Percentiles rank a stretch among this genome's conserved stretches.
Conservation (phyloP, 352 stramenopile species). For the Phytophthora chlamydospora region DNA sequence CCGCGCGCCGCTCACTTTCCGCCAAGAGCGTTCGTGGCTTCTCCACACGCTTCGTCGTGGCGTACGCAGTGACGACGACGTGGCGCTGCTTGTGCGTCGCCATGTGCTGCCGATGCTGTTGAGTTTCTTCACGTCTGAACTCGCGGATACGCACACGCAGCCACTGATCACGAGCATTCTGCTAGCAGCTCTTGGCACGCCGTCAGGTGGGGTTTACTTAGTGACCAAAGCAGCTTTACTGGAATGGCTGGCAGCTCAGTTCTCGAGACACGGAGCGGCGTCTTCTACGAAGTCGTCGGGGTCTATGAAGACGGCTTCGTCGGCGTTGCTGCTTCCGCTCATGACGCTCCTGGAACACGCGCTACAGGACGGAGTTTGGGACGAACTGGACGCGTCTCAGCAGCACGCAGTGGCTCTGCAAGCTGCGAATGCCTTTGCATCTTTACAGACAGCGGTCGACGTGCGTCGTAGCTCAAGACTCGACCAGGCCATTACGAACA, state of each 20-base stretch:
- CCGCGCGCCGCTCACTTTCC: constrained; percentile 67
- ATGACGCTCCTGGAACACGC: constrained; percentile 42
- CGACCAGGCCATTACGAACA: constrained; percentile 19
- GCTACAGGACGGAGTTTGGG: constrained; percentile 26
- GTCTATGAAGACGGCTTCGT: constrained; percentile 23
- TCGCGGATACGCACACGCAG: constrained; percentile 82
- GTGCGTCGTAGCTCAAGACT: constrained; percentile 17
- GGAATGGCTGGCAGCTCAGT: constrained; percentile 60
- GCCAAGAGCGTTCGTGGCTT: constrained; percentile 86
- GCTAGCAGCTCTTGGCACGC: constrained; percentile 48
- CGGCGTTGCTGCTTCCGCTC: constrained; percentile 45
- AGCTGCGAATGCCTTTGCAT: constrained; percentile 49
- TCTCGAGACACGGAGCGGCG: constrained; percentile 34
- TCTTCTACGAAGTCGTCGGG: constrained; percentile 1
- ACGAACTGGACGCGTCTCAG: constrained; percentile 44
- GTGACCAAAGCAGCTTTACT: constrained; percentile 70
- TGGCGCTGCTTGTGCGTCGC: constrained; percentile 71
- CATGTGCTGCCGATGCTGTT: constrained; percentile 84
- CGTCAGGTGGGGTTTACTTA: constrained; percentile 53
- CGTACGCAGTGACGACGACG: constrained; percentile 68
- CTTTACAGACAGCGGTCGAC: constrained; percentile 25
- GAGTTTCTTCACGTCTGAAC: constrained; percentile 80
- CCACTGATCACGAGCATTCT: constrained; percentile 74
- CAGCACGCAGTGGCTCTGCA: constrained; percentile 45
- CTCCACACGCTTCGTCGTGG: constrained; percentile 77